A percentile compares a stretch with the other conserved stretches of the same genome.
These are phyloP conservation scores for Penicillium paneum DNA, from an alignment of 2,329 filamentous ascomycete species.

Conservation along the genomic window DNA sequence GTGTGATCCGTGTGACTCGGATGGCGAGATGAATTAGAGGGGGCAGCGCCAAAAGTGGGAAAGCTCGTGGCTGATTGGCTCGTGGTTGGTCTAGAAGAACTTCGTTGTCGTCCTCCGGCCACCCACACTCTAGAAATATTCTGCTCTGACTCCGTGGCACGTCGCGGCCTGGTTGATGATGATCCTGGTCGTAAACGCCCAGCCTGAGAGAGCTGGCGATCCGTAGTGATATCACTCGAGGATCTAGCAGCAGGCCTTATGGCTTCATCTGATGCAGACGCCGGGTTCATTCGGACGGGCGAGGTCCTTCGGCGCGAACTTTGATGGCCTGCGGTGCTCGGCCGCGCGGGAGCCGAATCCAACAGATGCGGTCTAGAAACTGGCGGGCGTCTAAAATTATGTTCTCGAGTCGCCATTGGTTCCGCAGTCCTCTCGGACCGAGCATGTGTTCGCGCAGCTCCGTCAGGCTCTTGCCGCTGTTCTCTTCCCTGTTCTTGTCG, in stretches of 20 bases:
- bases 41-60: slow-evolving; percentile 16
- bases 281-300: slow-evolving; percentile 31
- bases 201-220: slow-evolving; percentile 29
- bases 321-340: slow-evolving; percentile 28
- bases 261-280: slow-evolving; percentile 35
- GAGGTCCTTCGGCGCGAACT: slow-evolving; percentile 35
- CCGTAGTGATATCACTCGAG: slow-evolving; percentile 37
- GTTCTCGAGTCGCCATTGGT: slow-evolving; percentile 17
- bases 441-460: slow-evolving; percentile 27
- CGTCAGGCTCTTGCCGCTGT: slow-evolving; percentile 31
- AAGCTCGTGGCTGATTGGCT: slow-evolving; percentile 27
- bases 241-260: slow-evolving; percentile 34
- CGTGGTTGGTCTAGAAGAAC: slow-evolving; percentile 18
- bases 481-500: slow-evolving; percentile 31
- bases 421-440: slow-evolving; percentile 29
- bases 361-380: slow-evolving; percentile 36
- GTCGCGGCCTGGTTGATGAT: slow-evolving; percentile 26
- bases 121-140: slow-evolving; percentile 26
- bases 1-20: slow-evolving; percentile 9
- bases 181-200: slow-evolving; percentile 26
- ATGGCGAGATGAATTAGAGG: slow-evolving; percentile 4
- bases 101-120: slow-evolving; percentile 23
- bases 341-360: slow-evolving; percentile 26
- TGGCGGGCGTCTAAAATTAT: slow-evolving; percentile 23
- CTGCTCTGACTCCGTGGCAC: slow-evolving; percentile 35